Base-by-base conservation (phyloP, 805 yeast species). In the Clavispora carvajalis region DNA sequence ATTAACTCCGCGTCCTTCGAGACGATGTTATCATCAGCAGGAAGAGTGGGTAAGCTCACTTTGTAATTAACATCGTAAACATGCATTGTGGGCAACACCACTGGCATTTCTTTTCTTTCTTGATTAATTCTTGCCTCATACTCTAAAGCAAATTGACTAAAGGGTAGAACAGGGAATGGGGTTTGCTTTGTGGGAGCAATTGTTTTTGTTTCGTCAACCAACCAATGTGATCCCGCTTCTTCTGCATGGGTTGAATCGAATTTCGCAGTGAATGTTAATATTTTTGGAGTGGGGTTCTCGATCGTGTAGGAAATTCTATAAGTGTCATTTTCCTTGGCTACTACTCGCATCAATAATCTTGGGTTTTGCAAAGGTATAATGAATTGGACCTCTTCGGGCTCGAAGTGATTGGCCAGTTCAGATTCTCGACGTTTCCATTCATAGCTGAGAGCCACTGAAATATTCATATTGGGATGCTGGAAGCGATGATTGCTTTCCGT, bases 211-310 rank as follows among this genome's bases (percentile, higher is more conserved):
- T 44, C 46, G 10, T 42, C 45, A 25, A 51, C 40, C 19, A 38
- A 25, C 55, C 55, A 51, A 9, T 13, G 9, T 10, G 37, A 21
- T 12, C 54, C 54, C 5, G 23, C 37, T 3, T 33, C 23, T 29
- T 38, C 25, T 2, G 52, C 52, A 10, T 33, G 22, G n/a, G 44
- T 51, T 2, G 45, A 40, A 23, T 29, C 29, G 38, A 50, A 36
- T 5, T 40, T 23, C 1, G 79, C 66, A 10, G 80, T 61, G 49
- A 84, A 87, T 9, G 79, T 77, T 47, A 87, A 78, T 2, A 82
- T 73, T 33, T 82, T 67, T 2, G 83, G 70, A 0, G 95, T 82
- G 11, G 95, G 89, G 53, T 86, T 86, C 54, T 86, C 95, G 36
- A 86, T 53, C 38, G 71, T 67, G 54, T 76, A 85, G 11, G 54